phyloP scores from a whole-genome alignment of 768 basidiomycete species.

The Flagelloscypha sp. region DNA sequence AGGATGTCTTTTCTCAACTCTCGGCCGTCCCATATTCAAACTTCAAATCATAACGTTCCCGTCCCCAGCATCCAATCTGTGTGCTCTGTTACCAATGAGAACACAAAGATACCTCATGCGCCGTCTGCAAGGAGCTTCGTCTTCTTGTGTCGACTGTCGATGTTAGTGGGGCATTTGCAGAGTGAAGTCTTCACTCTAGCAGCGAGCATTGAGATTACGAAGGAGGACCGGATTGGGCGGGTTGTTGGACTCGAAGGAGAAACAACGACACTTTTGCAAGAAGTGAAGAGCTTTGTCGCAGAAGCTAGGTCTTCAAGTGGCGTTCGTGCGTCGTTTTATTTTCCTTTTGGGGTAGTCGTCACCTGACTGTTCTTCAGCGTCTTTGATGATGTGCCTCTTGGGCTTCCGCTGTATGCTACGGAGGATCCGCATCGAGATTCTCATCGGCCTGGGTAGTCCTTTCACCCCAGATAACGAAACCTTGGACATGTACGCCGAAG shows the following conservation, averaged over 20 bases:
- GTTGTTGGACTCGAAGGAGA: constrained; percentile 15
- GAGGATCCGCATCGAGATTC: constrained; percentile 14
- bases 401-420: constrained; percentile 16
- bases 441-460: constrained; percentile 16
- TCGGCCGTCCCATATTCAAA: constrained; percentile 16
- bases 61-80: constrained; percentile 8
- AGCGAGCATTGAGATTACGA: too few species aligned
- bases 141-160: constrained; percentile 13
- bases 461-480: constrained; percentile 17
- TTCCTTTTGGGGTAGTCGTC: too few species aligned
- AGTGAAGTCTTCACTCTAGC: constrained; percentile 14
- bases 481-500: constrained; percentile 14
- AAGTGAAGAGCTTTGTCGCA: constrained; percentile 8
- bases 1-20: constrained; percentile 17
- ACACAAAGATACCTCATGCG: too few species aligned
- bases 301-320: too few species aligned
- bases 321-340: too few species aligned
- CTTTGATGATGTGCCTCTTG: constrained; percentile 13
- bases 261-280: constrained; percentile 9
- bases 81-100: too few species aligned
- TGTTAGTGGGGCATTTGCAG: constrained; percentile 13
- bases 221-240: constrained; percentile 11
- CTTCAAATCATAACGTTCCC: constrained; percentile 11
- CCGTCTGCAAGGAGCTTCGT: constrained; percentile 10
- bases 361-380: constrained; percentile 7